phyloP scores from a whole-genome alignment of 2,329 filamentous ascomycete species.

The Fusarium pseudonygamai region DNA sequence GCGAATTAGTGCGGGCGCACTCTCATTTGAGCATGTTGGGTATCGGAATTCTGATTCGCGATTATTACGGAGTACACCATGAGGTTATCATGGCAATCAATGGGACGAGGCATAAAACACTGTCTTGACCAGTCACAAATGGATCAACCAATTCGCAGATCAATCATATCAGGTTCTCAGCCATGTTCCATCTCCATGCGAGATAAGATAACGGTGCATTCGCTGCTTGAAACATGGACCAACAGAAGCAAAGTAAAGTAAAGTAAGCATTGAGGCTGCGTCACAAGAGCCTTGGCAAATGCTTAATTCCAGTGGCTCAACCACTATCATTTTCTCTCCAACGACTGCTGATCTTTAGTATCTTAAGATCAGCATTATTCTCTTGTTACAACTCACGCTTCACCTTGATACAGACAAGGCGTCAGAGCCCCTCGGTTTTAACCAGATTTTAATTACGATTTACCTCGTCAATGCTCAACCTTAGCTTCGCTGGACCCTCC shows the following conservation, averaged over 20 bases:
- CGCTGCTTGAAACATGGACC: background rate
- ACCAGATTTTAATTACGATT: constrained; percentile 20
- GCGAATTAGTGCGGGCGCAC: too few species aligned
- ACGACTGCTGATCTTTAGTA: background rate
- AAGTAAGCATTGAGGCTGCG: background rate
- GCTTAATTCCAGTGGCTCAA: constrained; percentile 6
- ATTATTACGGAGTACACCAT: too few species aligned
- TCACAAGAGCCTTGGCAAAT: constrained; percentile 11
- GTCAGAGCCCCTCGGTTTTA: background rate
- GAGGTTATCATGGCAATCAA: background rate
- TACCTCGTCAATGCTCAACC: constrained; percentile 19
- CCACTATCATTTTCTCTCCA: background rate
- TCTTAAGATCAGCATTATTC: background rate
- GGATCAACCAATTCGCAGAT: background rate
- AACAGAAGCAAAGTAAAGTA: background rate
- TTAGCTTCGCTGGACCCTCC: constrained; percentile 1
- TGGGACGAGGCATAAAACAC: background rate
- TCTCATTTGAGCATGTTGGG: too few species aligned
- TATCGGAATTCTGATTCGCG: too few species aligned
- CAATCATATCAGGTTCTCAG: background rate
- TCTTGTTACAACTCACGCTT: constrained; percentile 13
- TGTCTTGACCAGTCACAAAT: background rate
- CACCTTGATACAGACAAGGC: background rate
- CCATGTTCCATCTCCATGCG: background rate
- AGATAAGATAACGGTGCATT: background rate